phyloP scores from a whole-genome alignment of 805 yeast genomes.

The Schizosaccharomyces osmophilus region DNA sequence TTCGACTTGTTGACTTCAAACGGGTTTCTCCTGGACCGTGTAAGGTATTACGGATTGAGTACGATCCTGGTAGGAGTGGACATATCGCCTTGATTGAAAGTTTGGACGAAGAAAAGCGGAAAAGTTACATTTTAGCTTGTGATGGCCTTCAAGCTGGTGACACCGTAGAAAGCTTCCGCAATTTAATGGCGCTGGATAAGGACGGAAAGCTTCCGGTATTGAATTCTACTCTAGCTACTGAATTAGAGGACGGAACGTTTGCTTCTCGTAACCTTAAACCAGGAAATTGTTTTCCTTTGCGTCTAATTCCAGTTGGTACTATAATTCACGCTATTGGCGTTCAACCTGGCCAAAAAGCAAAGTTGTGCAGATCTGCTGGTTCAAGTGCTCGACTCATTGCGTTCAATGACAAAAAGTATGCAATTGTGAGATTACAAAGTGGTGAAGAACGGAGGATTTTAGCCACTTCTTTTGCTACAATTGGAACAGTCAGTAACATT shows the following conservation, averaged over 20 bases:
- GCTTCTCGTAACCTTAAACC: slow-evolving; percentile 68
- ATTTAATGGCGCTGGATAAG: slow-evolving; percentile 4
- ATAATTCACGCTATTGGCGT: slow-evolving; percentile 72
- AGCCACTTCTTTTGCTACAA: slow-evolving; percentile 70
- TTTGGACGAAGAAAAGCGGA: slow-evolving; percentile 26
- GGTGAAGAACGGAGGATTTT: slow-evolving; percentile 87
- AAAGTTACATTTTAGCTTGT: slow-evolving; percentile 68
- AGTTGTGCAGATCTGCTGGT: slow-evolving; percentile 84
- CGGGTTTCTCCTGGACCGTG: slow-evolving; percentile 49
- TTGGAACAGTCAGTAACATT: slow-evolving; percentile 77
- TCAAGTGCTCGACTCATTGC: slow-evolving; percentile 71
- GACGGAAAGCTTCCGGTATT: slow-evolving; percentile 54
- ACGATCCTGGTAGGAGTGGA: slow-evolving; percentile 82
- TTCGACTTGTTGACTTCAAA: slow-evolving; percentile 55
- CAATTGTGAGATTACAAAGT: slow-evolving; percentile 57
- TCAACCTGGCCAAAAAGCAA: slow-evolving; percentile 51
- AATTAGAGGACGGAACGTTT: slow-evolving; percentile 67
- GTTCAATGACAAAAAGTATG: slow-evolving; percentile 44
- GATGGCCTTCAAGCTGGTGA: slow-evolving; percentile 89
- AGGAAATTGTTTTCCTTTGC: slow-evolving; percentile 83
- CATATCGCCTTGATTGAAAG: slow-evolving; percentile 73
- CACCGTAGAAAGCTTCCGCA: slow-evolving; percentile 62
- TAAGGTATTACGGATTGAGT: slow-evolving; percentile 67
- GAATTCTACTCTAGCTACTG: slow-evolving; percentile 63
- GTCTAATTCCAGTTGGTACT: slow-evolving; percentile 86